These are phyloP conservation scores for Suillus cothurnatus DNA, from an alignment of 768 basidiomycete genomes.

Conservation along the genomic window DNA sequence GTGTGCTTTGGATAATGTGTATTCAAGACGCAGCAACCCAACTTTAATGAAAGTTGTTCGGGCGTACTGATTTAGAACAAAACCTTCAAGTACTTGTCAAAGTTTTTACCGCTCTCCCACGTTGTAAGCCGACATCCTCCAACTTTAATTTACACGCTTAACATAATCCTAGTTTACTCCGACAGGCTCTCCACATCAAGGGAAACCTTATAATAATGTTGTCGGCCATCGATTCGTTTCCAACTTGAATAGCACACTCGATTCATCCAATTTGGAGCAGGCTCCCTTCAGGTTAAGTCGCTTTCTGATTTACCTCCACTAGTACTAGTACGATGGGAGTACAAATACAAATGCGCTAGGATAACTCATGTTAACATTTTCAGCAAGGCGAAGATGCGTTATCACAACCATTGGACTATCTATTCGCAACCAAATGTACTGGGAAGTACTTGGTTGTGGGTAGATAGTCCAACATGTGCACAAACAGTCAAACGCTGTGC, in stretches of 20 bases:
- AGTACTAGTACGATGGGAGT: neutral
- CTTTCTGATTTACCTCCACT: neutral
- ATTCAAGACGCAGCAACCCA: neutral
- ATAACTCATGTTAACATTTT: neutral
- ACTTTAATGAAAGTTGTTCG: neutral
- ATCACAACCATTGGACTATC: neutral
- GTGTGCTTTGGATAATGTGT: neutral
- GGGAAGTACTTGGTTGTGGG: neutral
- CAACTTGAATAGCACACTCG: neutral
- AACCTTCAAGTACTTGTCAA: neutral
- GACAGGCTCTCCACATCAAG: neutral
- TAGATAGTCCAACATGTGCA: neutral
- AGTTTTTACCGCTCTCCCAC: neutral
- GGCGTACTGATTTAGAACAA: neutral
- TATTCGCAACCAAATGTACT: slow-evolving; percentile 1
- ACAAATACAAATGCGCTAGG: neutral
- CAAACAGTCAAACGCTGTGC: neutral
- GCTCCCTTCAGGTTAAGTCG: neutral
- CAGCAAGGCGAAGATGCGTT: neutral
- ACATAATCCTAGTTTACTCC: neutral
- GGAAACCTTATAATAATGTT: neutral
- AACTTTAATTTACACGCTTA: neutral
- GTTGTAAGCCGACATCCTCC: neutral
- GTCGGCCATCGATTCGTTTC: neutral
- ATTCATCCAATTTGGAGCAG: neutral